phyloP scores from a whole-genome alignment of 2,329 filamentous ascomycete genomes.

The Colletotrichum sp. region DNA sequence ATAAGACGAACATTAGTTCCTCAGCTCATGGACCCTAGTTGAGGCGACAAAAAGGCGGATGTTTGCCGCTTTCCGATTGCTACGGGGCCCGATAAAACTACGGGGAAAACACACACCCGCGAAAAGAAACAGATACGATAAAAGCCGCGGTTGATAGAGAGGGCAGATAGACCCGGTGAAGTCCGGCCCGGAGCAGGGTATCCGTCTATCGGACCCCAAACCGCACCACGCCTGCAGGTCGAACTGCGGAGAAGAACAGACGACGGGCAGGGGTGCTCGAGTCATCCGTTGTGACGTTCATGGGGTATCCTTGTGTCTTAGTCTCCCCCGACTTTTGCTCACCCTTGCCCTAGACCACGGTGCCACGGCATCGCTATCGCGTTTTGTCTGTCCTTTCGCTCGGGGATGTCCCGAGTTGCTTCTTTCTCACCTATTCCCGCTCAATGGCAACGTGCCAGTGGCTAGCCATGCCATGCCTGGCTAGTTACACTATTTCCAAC shows the following conservation, averaged over 20 bases:
- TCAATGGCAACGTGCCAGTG: neutral
- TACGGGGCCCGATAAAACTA: neutral
- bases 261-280: neutral
- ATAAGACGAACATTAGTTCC: neutral
- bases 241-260: slow-evolving; percentile 15
- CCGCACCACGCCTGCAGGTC: neutral
- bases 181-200: slow-evolving; percentile 1
- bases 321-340: neutral
- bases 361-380: neutral
- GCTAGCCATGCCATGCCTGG: neutral
- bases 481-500: neutral
- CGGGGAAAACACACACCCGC: neutral
- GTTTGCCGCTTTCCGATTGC: neutral
- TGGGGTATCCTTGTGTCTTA: neutral
- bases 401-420: slow-evolving; percentile 11
- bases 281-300: neutral
- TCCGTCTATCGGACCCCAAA: neutral
- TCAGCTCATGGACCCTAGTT: neutral
- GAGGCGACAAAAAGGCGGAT: neutral
- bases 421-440: neutral
- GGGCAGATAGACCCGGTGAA: slow-evolving; percentile 4
- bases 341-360: neutral
- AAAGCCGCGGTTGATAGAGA: slow-evolving; percentile 3
- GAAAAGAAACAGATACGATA: neutral
- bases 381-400: neutral